These are phyloP conservation scores for Pelargonium citronellum DNA, from an alignment of 441 rosid species.

Conservation along the genomic window DNA sequence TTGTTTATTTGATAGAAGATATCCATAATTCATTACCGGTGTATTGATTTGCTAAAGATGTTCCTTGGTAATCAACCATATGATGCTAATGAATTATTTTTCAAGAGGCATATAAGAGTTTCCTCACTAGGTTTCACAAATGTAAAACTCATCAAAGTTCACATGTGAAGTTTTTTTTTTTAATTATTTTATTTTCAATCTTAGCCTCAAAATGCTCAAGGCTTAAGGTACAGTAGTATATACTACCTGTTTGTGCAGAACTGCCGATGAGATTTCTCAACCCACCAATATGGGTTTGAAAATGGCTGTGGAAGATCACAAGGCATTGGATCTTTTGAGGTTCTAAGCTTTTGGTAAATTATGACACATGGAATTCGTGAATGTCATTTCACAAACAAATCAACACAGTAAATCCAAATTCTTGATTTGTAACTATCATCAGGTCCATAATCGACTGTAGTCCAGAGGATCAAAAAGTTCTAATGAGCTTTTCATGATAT, in stretches of 20 bases:
- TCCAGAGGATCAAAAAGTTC: neutral
- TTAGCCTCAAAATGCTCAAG: neutral
- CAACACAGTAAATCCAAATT: neutral
- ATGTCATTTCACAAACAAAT: neutral
- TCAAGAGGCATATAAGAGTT: neutral
- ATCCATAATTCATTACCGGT: neutral
- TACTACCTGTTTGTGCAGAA: neutral
- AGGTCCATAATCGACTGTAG: neutral
- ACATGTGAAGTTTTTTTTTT: neutral
- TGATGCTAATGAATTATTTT: neutral
- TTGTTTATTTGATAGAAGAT: neutral
- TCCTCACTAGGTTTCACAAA: neutral
- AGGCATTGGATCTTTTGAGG: too few relatives aligned
- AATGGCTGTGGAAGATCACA: neutral
- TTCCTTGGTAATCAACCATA: neutral
- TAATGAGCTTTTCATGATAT: neutral
- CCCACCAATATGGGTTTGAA: neutral
- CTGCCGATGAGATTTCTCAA: neutral
- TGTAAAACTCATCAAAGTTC: neutral
- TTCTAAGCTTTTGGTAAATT: too few relatives aligned
- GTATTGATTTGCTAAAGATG: neutral
- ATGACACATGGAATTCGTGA: too few relatives aligned
- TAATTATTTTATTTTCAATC: neutral
- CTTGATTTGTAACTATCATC: neutral
- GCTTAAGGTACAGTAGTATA: neutral